Evolutionary conservation across 257 asterid genomes (phyloP), one percentile per base, ranked within the genome.

Genomic region (Pogostemon cablin): DNA sequence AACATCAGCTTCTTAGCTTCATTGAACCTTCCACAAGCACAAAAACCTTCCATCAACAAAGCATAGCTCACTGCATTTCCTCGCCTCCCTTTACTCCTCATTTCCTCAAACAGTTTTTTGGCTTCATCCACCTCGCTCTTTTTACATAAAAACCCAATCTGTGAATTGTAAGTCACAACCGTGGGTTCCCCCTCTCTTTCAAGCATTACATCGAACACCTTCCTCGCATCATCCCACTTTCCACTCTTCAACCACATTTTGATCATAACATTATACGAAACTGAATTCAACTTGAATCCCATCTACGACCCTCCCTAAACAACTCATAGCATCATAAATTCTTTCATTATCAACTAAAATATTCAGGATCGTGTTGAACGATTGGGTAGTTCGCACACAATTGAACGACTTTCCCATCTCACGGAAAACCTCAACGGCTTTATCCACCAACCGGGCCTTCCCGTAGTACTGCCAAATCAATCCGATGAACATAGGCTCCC

Each of bases 131-230:
- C 69, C 3, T 85, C 81, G 10, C 87, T 91, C 72, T 77, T 86
- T 72, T 78, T 87, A 41, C 99, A 87, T 75, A 87, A 77, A 79
- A 82, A 93, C 10, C 91, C 96, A 75, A 89, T 89, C 81, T 73
- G 82, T 20, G 84, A 75, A 82, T 93, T 89, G 77, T 91, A 93
- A 32, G 93, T 91, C 34, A 89, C 96, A 34, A 80, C 84, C 2
- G 88, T 85, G 1, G 99, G 97, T 78, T 84, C 88, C 7, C 84
- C 67, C 9, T 76, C 92, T 75, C 91, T 85, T 7, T 79, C 90
- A 72, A 87, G 90, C 98, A 93, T 93, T 93, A 90, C 88, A 59
- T 86, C 97, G 12, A 93, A 88, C 90, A 90, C 73, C 6, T 82
- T 55, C 70, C 62, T 75, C 8, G 97, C 95, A 10, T 74, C 77